Evolutionary conservation across 805 yeast species (phyloP).

Genomic region (Gaillardinia entomophila): DNA sequence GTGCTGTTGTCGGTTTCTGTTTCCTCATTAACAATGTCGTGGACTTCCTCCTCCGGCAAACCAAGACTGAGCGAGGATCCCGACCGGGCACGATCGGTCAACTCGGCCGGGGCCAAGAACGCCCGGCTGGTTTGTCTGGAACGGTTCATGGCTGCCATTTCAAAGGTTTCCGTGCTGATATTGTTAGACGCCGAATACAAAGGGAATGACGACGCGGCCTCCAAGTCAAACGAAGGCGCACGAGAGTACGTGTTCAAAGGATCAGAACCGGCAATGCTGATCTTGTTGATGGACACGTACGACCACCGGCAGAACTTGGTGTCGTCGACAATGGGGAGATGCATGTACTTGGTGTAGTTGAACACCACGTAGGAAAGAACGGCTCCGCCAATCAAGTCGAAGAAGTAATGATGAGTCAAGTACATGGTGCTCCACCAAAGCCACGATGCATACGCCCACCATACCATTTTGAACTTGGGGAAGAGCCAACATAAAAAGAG

Average conservation of each 20-base stretch:
- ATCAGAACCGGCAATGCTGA: conserved; percentile 21
- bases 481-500: conserved; percentile 78
- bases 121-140: conserved; percentile 24
- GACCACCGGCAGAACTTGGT: conserved; percentile 66
- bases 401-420: conserved; percentile 91
- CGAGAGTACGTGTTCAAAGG: conserved; percentile 16
- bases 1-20: conserved; percentile 30
- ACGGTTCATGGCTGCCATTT: conserved; percentile 18
- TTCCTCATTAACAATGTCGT: conserved; percentile 4
- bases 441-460: conserved; percentile 80
- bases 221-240: not conserved
- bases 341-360: conserved; percentile 58
- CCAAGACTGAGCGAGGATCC: conserved; percentile 2
- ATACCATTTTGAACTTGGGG: conserved; percentile 61
- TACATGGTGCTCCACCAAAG: conserved; percentile 99
- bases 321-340: conserved; percentile 56
- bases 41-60: conserved; percentile 10
- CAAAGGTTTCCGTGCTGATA: conserved; percentile 8
- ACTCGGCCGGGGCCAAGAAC: conserved; percentile 5
- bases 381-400: conserved; percentile 93
- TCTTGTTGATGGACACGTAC: conserved; percentile 33
- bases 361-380: conserved; percentile 69
- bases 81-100: conserved; percentile 1
- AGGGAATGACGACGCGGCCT: not conserved
- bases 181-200: not conserved